These are phyloP conservation scores for Paramecium caudatum DNA, from an alignment of 73 alveolate genomes.

Conservation along the genomic window DNA sequence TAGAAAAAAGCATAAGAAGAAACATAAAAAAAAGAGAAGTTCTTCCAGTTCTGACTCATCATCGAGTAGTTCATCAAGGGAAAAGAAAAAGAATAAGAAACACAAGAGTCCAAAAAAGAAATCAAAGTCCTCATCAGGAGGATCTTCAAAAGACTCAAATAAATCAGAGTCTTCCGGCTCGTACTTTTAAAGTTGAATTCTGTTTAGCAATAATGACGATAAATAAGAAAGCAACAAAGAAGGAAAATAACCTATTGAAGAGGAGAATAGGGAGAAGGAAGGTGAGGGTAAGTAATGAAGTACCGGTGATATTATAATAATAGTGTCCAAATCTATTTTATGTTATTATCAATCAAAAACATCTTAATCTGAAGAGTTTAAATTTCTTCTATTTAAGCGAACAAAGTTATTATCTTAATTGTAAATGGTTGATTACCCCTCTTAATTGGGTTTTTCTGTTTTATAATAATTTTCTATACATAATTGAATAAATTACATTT, in stretches of 20 bases:
- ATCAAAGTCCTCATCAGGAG: slow-evolving; percentile 58
- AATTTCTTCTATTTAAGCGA: no score
- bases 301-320: slow-evolving; percentile 17
- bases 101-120: background rate
- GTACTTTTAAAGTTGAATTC: slow-evolving; percentile 65
- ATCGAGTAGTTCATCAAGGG: slow-evolving; percentile 40
- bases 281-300: slow-evolving; percentile 54
- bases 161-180: slow-evolving; percentile 63
- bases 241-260: slow-evolving; percentile 46
- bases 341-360: no score
- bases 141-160: slow-evolving; percentile 46
- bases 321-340: slow-evolving; percentile 48
- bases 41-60: slow-evolving; percentile 61
- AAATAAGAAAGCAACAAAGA: no score
- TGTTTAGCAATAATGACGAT: slow-evolving; percentile 47
- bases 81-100: slow-evolving; percentile 64
- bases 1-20: slow-evolving; percentile 63
- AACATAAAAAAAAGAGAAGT: slow-evolving; percentile 54
- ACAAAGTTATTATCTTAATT: no score
- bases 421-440: no score
- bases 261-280: background rate
- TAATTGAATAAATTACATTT: no score
- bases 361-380: no score
- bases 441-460: no score
- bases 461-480: no score